Conservation (phyloP, 192 early-diverging fungal species). For the Gamsiella multidivaricata region DNA sequence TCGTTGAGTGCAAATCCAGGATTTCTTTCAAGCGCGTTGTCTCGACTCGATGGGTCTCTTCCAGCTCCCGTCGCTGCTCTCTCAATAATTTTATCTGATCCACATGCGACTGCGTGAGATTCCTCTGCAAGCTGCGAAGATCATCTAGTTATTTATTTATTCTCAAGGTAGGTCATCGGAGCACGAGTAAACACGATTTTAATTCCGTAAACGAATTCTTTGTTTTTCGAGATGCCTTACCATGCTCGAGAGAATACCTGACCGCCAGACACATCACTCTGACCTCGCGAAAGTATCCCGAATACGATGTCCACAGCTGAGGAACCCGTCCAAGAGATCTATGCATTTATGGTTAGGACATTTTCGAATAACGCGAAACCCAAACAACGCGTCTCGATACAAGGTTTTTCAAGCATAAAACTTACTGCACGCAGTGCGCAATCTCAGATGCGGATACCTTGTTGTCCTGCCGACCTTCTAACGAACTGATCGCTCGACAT, state of each 20-base stretch:
- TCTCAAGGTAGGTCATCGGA: no score
- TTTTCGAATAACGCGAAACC: neutral
- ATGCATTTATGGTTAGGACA: neutral
- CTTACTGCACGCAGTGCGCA: slow-evolving; percentile 48
- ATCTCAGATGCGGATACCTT: slow-evolving; percentile 5
- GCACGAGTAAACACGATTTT: no score
- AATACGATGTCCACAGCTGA: slow-evolving; percentile 59
- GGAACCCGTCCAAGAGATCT: slow-evolving; percentile 46
- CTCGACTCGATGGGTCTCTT: slow-evolving; percentile 21
- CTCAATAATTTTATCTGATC: slow-evolving; percentile 18
- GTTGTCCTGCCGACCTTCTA: neutral
- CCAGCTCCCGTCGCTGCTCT: slow-evolving; percentile 6
- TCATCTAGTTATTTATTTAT: slow-evolving; percentile 10
- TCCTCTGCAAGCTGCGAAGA: slow-evolving; percentile 14
- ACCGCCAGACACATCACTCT: slow-evolving; percentile 55
- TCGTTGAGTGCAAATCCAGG: slow-evolving; percentile 4
- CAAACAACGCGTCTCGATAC: neutral
- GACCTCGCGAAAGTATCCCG: slow-evolving; percentile 56
- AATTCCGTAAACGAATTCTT: no score
- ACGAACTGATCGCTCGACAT: slow-evolving; percentile 12
- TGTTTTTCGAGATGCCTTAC: no score
- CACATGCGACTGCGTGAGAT: slow-evolving; percentile 14
- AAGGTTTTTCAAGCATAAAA: neutral
- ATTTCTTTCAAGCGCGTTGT: slow-evolving; percentile 2
- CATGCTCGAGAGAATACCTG: slow-evolving; percentile 44